Base-by-base conservation (phyloP, 192 early-diverging fungal species). In the Coemansia sp. region DNA sequence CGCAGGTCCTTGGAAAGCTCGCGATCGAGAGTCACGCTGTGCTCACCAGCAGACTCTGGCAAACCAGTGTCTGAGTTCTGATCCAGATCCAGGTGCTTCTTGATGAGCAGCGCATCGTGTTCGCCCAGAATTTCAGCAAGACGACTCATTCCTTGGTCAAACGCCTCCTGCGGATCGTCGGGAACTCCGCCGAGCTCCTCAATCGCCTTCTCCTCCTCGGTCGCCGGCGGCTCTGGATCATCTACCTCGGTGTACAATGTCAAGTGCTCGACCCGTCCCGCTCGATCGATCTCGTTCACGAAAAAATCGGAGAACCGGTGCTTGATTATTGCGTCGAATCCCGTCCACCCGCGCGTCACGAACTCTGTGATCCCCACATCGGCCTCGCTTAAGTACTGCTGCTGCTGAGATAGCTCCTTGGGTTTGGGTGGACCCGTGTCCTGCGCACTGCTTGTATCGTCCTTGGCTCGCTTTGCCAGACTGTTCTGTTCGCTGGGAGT, bases 281-380 rank as follows among this genome's bases (percentile, higher is more conserved):
- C 63, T 40, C 70, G 61, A 68, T 91, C 90, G 16, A 99, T 90
- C 86, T 99, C 97, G 79, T 95, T 90, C 25, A 99, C 97, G 41
- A 94, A 79, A 79, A 99, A 99, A 74, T 99, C 97, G 0, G 87
- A 79, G 55, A 85, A 90, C 68, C 95, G 92, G 70, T 72, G 73
- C 68, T 85, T 85, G 72, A 86, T 76, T 0, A 86, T 77, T 13
- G 72, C 81, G 10, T 72, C 57, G 43, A 79, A 86, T 11, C 82
- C 77, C 5, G 19, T 11, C 74, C 77, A 79, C 10, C 67, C 75
- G 0, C 62, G 53, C 0, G 70, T 74, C 13, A 84, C 60, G 38
- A 64, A 92, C 40, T 84, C 77, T 7, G 78, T 77, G 63, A 94
- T 92, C 32, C 92, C 92, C 1, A 90, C 90, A 64, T 90, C 82